A percentile compares a stretch with the other conserved stretches of the same genome.
phyloP scores from a whole-genome alignment of 441 rosid species.

The Croton laevigatus region DNA sequence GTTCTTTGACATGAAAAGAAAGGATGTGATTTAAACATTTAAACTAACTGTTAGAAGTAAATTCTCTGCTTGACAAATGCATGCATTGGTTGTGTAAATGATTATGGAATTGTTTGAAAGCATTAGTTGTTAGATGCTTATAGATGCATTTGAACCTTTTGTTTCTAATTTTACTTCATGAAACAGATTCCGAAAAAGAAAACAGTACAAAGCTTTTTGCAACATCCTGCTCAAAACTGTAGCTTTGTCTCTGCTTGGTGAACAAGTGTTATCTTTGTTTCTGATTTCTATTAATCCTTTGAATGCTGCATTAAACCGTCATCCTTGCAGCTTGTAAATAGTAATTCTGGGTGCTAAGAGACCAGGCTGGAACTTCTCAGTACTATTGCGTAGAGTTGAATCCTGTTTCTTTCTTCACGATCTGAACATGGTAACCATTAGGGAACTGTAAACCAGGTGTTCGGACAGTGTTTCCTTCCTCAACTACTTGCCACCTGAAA shows the following conservation, averaged over 20 bases:
- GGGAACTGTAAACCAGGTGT: slow-evolving; percentile 96
- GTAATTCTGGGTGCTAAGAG: slow-evolving; percentile 17
- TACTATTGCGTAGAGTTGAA: slow-evolving; percentile 11
- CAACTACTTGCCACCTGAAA: slow-evolving; percentile 66
- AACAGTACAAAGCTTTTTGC: slow-evolving; percentile 25
- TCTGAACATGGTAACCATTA: slow-evolving; percentile 66
- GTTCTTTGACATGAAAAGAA: neutral
- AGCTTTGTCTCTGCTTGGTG: slow-evolving; percentile 19
- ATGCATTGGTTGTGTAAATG: slow-evolving; percentile 6
- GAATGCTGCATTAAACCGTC: slow-evolving; percentile 1
- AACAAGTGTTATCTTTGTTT: neutral
- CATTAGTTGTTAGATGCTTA: neutral
- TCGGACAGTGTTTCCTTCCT: slow-evolving; percentile 76
- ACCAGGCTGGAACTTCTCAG: slow-evolving; percentile 14
- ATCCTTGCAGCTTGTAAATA: slow-evolving; percentile 25
- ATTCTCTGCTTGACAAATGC: neutral
- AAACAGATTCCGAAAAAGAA: slow-evolving; percentile 19
- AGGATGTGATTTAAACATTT: slow-evolving; percentile 20
- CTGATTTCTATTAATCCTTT: slow-evolving; percentile 12
- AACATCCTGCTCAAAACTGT: slow-evolving; percentile 25
- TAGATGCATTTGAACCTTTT: neutral
- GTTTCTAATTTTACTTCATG: slow-evolving; percentile 10
- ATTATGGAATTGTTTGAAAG: neutral
- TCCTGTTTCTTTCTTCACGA: slow-evolving; percentile 36
- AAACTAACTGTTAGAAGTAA: slow-evolving; percentile 16